Percentiles rank a stretch among this genome's conserved stretches.
These are phyloP conservation scores for Termitomyces sp. DNA, from an alignment of 768 basidiomycete species.

Conservation along the genomic window DNA sequence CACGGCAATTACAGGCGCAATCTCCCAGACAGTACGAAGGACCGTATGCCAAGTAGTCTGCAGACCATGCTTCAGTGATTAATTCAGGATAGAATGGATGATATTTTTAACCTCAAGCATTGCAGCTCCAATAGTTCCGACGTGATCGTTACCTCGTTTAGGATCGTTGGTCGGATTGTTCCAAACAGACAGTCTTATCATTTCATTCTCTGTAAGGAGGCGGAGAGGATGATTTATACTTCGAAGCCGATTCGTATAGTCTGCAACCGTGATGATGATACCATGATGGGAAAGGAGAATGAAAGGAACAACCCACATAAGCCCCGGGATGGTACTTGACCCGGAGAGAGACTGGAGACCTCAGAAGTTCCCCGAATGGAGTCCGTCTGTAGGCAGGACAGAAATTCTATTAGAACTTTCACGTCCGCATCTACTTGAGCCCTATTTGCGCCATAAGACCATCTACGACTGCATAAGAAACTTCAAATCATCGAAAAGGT, in stretches of 20 bases:
- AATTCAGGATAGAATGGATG: slow-evolving; percentile 7
- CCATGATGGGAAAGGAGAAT: neutral
- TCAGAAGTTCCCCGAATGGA: slow-evolving; percentile 50
- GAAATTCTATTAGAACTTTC: slow-evolving; percentile 80
- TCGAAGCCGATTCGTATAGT: slow-evolving; percentile 57
- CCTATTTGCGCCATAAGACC: slow-evolving; percentile 94
- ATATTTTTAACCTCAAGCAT: slow-evolving; percentile 50
- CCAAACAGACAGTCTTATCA: slow-evolving; percentile 85
- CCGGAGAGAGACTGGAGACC: slow-evolving; percentile 58
- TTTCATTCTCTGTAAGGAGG: slow-evolving; percentile 86
- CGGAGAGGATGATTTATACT: slow-evolving; percentile 72
- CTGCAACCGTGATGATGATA: slow-evolving; percentile 22
- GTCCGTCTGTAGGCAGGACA: slow-evolving; percentile 73
- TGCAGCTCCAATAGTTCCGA: slow-evolving; percentile 46
- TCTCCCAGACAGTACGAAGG: slow-evolving; percentile 73
- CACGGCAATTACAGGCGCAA: slow-evolving; percentile 79
- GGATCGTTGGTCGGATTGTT: slow-evolving; percentile 78
- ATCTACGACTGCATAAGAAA: slow-evolving; percentile 42
- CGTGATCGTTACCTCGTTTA: slow-evolving; percentile 59
- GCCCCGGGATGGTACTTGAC: slow-evolving; percentile 37
- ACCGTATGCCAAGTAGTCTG: slow-evolving; percentile 65
- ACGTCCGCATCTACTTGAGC: slow-evolving; percentile 88
- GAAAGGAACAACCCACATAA: slow-evolving; percentile 30
- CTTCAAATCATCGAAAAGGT: neutral
- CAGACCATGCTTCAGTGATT: neutral